Conservation (phyloP, 2,329 filamentous ascomycete genomes). For the Raffaelea ambrosiae region DNA sequence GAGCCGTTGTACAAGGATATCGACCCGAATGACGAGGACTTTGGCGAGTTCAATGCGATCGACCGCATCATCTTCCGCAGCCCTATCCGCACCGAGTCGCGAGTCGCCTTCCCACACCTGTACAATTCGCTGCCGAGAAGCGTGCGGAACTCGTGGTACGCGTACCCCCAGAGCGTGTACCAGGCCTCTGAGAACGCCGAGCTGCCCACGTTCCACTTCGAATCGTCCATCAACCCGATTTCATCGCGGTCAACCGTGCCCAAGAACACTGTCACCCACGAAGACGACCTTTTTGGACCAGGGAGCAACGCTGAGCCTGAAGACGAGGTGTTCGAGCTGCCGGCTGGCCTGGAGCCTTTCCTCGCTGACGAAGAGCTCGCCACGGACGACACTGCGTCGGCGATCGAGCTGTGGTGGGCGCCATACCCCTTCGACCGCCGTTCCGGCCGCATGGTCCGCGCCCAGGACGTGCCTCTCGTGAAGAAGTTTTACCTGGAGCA, state of each 20-base stretch:
- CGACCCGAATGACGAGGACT: constrained; percentile 97
- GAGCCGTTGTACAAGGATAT: constrained; percentile 98
- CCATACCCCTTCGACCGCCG: constrained; percentile 92
- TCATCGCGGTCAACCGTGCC: constrained; percentile 89
- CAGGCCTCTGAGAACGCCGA: constrained; percentile 79
- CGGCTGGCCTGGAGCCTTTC: constrained; percentile 75
- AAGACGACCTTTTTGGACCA: constrained; percentile 84
- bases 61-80: constrained; percentile 97
- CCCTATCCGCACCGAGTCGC: constrained; percentile 89
- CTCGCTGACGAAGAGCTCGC: constrained; percentile 82
- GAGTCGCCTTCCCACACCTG: constrained; percentile 86
- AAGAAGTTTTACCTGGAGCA: constrained; percentile 99
- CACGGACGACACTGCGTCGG: constrained; percentile 80
- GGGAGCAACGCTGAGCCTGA: constrained; percentile 66
- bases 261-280: constrained; percentile 88
- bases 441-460: constrained; percentile 91
- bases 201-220: constrained; percentile 94
- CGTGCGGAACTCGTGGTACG: constrained; percentile 89
- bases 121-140: constrained; percentile 96
- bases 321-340: constrained; percentile 79
- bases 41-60: constrained; percentile 98
- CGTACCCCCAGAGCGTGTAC: constrained; percentile 87
- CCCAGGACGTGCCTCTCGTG: constrained; percentile 91
- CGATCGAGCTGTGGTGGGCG: constrained; percentile 96
- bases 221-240: constrained; percentile 95